Evolutionary conservation across 1,284 basidiomycete species (phyloP).

Genomic region (Binderoboletus segoi): DNA sequence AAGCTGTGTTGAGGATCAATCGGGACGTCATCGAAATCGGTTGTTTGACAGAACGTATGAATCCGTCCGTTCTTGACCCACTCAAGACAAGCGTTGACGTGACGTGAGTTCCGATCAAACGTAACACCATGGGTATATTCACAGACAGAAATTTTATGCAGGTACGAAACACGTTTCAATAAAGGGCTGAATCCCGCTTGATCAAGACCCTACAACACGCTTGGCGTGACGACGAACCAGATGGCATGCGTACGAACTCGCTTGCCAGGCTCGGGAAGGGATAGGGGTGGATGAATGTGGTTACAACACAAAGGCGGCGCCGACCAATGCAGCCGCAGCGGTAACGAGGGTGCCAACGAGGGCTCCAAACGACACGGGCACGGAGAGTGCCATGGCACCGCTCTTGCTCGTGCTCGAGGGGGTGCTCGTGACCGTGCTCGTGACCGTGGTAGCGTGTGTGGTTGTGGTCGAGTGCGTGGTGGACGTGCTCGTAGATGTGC

Average conservation of each 20-base stretch:
- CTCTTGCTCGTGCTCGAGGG: not conserved
- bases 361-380: constrained; percentile 18
- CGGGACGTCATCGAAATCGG: too few species aligned
- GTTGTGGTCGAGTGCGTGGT: not conserved
- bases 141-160: not conserved
- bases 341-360: constrained; percentile 28
- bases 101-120: not conserved
- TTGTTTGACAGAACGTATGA: too few species aligned
- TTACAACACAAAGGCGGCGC: constrained; percentile 30
- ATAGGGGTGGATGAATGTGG: not conserved
- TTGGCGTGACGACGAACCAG: not conserved
- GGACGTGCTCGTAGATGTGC: not conserved
- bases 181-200: not conserved
- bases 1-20: too few species aligned
- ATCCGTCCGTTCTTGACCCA: too few species aligned
- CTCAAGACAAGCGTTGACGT: too few species aligned
- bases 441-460: too few species aligned
- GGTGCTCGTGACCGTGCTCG: too few species aligned
- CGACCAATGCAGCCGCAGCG: constrained; percentile 29
- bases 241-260: too few species aligned
- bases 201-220: not conserved
- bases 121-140: not conserved
- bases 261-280: not conserved
- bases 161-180: constrained; percentile 5
- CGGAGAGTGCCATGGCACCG: constrained; percentile 21